Evolutionary conservation across 306 rosid genomes (phyloP).

Genomic region (Biancaea sappan): DNA sequence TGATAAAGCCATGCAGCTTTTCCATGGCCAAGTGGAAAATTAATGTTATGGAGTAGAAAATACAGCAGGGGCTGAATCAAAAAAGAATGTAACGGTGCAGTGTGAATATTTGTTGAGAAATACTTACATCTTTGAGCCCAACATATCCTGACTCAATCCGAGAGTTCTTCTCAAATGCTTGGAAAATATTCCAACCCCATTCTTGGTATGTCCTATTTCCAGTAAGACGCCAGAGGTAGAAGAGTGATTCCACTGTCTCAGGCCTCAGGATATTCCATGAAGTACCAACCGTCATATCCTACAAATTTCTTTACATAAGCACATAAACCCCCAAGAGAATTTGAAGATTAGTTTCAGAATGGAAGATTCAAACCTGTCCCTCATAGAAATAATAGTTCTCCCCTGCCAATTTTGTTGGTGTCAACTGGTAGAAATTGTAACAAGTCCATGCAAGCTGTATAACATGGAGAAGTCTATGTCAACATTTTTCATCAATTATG

Average conservation of each 20-base stretch:
- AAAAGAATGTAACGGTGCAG: background rate
- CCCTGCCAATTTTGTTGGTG: slow-evolving; percentile 94
- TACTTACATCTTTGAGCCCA: slow-evolving; percentile 89
- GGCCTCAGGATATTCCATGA: slow-evolving; percentile 98
- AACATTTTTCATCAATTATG: too few species aligned
- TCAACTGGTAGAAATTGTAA: slow-evolving; percentile 88
- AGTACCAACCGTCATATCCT: slow-evolving; percentile 95
- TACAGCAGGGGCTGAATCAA: background rate
- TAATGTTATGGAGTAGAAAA: slow-evolving; percentile 27
- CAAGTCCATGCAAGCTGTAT: slow-evolving; percentile 98
- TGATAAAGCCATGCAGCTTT: slow-evolving; percentile 15
- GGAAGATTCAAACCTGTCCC: slow-evolving; percentile 70
- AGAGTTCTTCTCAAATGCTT: slow-evolving; percentile 91
- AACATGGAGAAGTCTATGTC: too few species aligned
- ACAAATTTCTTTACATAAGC: slow-evolving; percentile 35
- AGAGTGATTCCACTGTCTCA: slow-evolving; percentile 91
- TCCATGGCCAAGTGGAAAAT: slow-evolving; percentile 29
- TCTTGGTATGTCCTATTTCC: slow-evolving; percentile 94
- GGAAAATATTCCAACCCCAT: slow-evolving; percentile 98
- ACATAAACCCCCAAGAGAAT: slow-evolving; percentile 20
- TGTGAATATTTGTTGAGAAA: slow-evolving; percentile 26
- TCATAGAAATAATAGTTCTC: slow-evolving; percentile 80
- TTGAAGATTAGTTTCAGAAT: slow-evolving; percentile 21
- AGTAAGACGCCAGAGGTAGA: slow-evolving; percentile 93
- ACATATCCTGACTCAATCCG: slow-evolving; percentile 88